Evolutionary conservation across 495 filamentous ascomycete genomes (phyloP), one percentile per base, ranked within the genome.

Genomic region (Hypoxylon perforatum): DNA sequence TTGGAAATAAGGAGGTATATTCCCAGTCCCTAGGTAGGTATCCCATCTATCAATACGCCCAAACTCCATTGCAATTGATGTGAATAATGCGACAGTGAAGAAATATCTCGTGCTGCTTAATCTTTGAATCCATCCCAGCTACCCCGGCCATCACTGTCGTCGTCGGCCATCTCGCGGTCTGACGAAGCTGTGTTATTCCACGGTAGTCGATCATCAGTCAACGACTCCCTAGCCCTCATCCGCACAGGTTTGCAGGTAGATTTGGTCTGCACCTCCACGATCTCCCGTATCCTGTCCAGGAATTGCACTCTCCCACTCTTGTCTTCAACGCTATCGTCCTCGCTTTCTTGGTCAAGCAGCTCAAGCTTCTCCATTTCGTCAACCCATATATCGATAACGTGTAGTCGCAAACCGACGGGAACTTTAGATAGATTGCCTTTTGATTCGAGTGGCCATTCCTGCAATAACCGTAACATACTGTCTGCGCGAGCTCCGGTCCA

Each of bases 361-460:
- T 88, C 81, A 35, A 85, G 85, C 71, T 87, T 89, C 75, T 92
- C 91, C 60, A 90, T 75, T 80, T 95, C 92, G 75, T 96, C 92
- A 35, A 96, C 82, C 85, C 91, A 99, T 36, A 97, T 86, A 82
- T 99, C 95, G 61, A 94, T 72, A 18, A 97, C 82, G 77, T 99
- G 95, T 73, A 94, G 89, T 50, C 93, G 82, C 68, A 99, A 70
- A 0, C 95, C 95, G 70, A 94, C 90, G 0, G 93, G 90, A 5
- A 93, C 78, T 47, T 70, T 68, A 35, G 73, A 65, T 36, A 76
- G 67, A 47, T 81, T 75, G 25, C 77, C 78, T 0, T 72, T 74
- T 9, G 73, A 68, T 39, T 79, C 73, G 44, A 86, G 71, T 9
- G 82, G 81, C 78, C 81, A 82, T 66, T 75, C 70, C 14, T 56